A percentile compares a stretch with the other conserved stretches of the same genome.
Evolutionary conservation across 1,284 basidiomycete species (phyloP).

Genomic region (Ustilago crameri): DNA sequence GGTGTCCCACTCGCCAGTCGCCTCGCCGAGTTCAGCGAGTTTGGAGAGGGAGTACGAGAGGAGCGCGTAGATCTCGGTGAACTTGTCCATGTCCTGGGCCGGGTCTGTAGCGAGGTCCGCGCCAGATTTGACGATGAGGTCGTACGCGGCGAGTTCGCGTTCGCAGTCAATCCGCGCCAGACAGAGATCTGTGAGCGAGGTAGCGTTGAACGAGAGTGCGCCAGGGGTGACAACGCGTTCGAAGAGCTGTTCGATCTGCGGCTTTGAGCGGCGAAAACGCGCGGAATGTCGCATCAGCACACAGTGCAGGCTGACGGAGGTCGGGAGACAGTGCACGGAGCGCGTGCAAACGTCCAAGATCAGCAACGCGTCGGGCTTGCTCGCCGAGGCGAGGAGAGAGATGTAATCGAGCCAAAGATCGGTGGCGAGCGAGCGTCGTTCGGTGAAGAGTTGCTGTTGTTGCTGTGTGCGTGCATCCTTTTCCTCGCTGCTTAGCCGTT

Average conservation of each 20-base stretch:
- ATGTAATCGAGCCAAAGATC: conserved; percentile 61
- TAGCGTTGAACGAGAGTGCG: conserved; percentile 26
- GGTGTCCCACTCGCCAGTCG: conserved; percentile 26
- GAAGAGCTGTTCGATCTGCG: conserved; percentile 56
- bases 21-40: conserved; percentile 15
- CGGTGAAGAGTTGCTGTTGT: conserved; percentile 33
- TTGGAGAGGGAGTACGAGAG: conserved; percentile 44
- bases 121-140: conserved; percentile 27
- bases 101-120: conserved; percentile 32
- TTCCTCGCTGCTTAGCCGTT: conserved; percentile 22
- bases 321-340: conserved; percentile 48
- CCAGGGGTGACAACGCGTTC: conserved; percentile 29
- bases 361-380: conserved; percentile 33
- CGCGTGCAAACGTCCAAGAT: conserved; percentile 45
- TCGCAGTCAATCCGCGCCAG: conserved; percentile 62
- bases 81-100: conserved; percentile 54
- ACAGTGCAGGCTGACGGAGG: conserved; percentile 44
- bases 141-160: conserved; percentile 48
- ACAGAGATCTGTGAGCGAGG: conserved; percentile 50
- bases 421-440: conserved; percentile 33
- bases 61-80: conserved; percentile 60
- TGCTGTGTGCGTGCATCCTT: conserved; percentile 16
- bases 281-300: conserved; percentile 49
- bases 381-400: conserved; percentile 17
- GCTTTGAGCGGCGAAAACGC: conserved; percentile 40